Conservation (phyloP, 176 grass and related monocot genomes). For the Coix lacrymajobi region DNA sequence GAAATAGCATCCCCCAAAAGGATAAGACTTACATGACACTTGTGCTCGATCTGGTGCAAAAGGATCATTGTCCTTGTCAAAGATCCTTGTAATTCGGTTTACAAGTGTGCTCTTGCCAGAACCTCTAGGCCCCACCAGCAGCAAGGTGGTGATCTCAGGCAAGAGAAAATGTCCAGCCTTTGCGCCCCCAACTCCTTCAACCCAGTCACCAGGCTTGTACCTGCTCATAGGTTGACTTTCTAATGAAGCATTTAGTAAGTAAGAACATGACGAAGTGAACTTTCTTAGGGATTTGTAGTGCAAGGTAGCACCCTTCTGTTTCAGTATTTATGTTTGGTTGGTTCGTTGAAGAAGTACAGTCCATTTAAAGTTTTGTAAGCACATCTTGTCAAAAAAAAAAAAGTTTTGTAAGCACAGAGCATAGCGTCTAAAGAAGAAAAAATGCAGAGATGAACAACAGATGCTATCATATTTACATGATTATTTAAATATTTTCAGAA, state of each 20-base stretch:
- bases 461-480: too few species aligned
- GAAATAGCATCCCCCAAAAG: not conserved
- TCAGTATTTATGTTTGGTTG: not conserved
- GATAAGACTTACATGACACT: conserved; percentile 48
- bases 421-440: not conserved
- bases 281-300: not conserved
- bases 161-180: conserved; percentile 49
- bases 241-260: not conserved
- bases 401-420: not conserved
- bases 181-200: conserved; percentile 41
- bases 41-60: conserved; percentile 35
- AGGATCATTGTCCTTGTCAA: conserved; percentile 49
- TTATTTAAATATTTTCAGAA: not conserved
- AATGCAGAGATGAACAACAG: not conserved
- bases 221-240: conserved; percentile 27
- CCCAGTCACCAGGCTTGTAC: conserved; percentile 66
- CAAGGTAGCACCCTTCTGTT: not conserved
- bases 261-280: not conserved
- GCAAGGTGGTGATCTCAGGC: conserved; percentile 57
- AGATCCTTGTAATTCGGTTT: conserved; percentile 57
- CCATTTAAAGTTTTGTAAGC: not conserved
- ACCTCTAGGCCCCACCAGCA: conserved; percentile 74
- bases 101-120: conserved; percentile 77
- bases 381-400: too few species aligned
- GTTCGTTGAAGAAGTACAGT: not conserved